These are phyloP conservation scores for Trichoderma endophyticum DNA, from an alignment of 2,329 filamentous ascomycete genomes.

Conservation along the genomic window DNA sequence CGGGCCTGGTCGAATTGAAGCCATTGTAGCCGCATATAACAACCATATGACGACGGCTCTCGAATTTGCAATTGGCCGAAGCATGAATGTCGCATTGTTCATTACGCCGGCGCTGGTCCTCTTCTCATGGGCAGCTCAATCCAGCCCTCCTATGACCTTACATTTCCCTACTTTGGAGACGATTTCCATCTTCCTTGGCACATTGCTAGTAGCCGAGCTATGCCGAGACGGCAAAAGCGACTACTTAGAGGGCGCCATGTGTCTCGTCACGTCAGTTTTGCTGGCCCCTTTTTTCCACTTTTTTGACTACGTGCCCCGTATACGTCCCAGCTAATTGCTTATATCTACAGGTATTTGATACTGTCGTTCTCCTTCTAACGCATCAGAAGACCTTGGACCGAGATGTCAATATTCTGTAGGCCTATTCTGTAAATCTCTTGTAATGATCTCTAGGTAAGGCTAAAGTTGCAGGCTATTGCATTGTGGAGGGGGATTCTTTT, in stretches of 20 bases:
- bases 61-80: slow-evolving; percentile 15
- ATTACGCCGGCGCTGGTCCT: slow-evolving; percentile 11
- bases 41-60: slow-evolving; percentile 3
- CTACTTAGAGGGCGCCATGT: slow-evolving; percentile 12
- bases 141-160: background rate
- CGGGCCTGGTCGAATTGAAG: slow-evolving; percentile 7
- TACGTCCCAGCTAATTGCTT: background rate
- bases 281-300: background rate
- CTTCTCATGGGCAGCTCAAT: slow-evolving; percentile 13
- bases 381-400: fast-evolving
- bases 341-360: slow-evolving; percentile 1
- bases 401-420: background rate
- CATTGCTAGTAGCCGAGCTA: slow-evolving; percentile 10
- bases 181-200: slow-evolving; percentile 11
- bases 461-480: background rate
- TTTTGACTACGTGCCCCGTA: background rate
- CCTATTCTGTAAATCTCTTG: background rate
- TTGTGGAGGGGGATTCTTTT: background rate
- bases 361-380: slow-evolving; percentile 13
- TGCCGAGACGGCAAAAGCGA: slow-evolving; percentile 17
- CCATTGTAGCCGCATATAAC: slow-evolving; percentile 8
- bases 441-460: background rate
- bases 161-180: slow-evolving; percentile 14
- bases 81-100: slow-evolving; percentile 14
- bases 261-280: slow-evolving; percentile 10